Percentiles rank a stretch among this genome's conserved stretches.
Evolutionary conservation across 192 early-diverging fungal species (phyloP).

Genomic region (Dissophora ornata): DNA sequence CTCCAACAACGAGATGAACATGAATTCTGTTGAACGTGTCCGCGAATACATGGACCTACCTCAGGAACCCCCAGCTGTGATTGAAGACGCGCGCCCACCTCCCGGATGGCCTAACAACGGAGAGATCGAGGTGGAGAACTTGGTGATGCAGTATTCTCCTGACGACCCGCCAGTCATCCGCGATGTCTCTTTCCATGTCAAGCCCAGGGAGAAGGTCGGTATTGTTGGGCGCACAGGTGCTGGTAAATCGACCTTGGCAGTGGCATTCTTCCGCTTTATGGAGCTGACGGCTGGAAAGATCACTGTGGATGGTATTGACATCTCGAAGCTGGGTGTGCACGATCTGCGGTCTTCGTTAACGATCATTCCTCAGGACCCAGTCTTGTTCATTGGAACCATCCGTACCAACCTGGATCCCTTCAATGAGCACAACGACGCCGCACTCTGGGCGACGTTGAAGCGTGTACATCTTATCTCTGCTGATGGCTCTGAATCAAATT

Average conservation of each 20-base stretch:
- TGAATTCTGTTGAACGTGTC: constrained; percentile 89
- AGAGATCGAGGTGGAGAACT: constrained; percentile 73
- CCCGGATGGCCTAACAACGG: constrained; percentile 80
- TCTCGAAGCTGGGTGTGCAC: constrained; percentile 78
- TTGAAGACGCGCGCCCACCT: constrained; percentile 61
- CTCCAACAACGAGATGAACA: constrained; percentile 83
- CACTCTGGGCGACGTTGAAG: constrained; percentile 75
- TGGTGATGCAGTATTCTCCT: constrained; percentile 85
- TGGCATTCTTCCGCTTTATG: constrained; percentile 86
- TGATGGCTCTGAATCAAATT: constrained; percentile 41
- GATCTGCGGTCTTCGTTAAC: constrained; percentile 76
- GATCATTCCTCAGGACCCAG: constrained; percentile 85
- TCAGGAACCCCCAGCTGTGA: constrained; percentile 77
- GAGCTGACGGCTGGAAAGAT: constrained; percentile 78
- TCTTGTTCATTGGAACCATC: constrained; percentile 74
- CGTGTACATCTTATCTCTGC: constrained; percentile 68
- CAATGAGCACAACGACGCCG: constrained; percentile 69
- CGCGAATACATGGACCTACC: constrained; percentile 84
- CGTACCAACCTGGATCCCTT: constrained; percentile 88
- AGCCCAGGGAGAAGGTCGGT: constrained; percentile 82
- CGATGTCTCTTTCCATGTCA: constrained; percentile 76
- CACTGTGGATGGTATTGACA: constrained; percentile 81
- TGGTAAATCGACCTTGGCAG: constrained; percentile 77
- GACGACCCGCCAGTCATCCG: constrained; percentile 83
- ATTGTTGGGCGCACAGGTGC: constrained; percentile 87